Conservation (phyloP, 768 basidiomycete genomes). For the Amanita rubescens region DNA sequence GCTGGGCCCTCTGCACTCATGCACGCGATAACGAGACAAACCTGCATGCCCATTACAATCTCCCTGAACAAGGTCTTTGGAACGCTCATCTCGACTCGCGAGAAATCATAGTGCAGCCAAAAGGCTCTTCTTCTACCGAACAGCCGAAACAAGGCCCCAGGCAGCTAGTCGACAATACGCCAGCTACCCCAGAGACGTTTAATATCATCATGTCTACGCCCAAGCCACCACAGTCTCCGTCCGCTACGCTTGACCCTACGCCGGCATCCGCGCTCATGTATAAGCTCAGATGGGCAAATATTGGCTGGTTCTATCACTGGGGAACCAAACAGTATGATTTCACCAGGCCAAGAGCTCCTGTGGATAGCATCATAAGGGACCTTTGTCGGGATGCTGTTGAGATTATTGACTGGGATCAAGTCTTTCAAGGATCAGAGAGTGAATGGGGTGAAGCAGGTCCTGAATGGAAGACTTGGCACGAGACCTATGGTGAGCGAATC, state of each 20-base stretch:
- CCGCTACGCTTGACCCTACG: conserved; percentile 44
- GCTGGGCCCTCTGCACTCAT: conserved; percentile 70
- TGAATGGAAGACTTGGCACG: conserved; percentile 69
- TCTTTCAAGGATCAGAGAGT: conserved; percentile 37
- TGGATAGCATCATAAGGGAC: conserved; percentile 47
- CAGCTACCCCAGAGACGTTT: conserved; percentile 55
- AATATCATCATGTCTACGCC: conserved; percentile 42
- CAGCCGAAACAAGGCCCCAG: conserved; percentile 43
- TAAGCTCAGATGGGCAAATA: conserved; percentile 91
- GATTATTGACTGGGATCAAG: conserved; percentile 59
- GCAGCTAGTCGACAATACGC: conserved; percentile 62
- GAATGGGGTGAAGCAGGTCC: conserved; percentile 48
- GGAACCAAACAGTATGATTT: conserved; percentile 94
- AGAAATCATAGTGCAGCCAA: conserved; percentile 37
- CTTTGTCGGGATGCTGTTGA: conserved; percentile 60
- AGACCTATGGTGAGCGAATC: conserved; percentile 62
- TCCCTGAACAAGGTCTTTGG: conserved; percentile 80
- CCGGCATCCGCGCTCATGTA: conserved; percentile 50
- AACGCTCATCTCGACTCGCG: conserved; percentile 36
- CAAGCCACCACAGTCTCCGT: conserved; percentile 60
- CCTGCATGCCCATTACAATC: conserved; percentile 76
- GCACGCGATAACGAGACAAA: conserved; percentile 80
- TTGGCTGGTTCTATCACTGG: conserved; percentile 98
- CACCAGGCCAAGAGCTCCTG: conserved; percentile 52
- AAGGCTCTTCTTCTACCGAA: conserved; percentile 20